Base-by-base conservation (phyloP, 2,329 filamentous ascomycete species). In the Fusarium foetens region DNA sequence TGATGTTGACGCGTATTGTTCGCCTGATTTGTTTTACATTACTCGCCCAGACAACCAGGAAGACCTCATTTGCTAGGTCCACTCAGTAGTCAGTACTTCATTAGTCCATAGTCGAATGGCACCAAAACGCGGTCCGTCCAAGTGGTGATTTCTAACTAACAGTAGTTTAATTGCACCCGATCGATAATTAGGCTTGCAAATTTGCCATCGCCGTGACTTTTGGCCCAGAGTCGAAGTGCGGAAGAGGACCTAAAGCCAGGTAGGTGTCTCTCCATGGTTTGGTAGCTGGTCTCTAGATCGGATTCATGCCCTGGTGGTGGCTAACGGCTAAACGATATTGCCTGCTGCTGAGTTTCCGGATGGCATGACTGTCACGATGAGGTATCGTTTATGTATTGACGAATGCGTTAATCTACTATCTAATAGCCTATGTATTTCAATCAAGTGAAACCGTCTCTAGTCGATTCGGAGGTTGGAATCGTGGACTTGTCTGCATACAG, bases 211-310 rank as follows among this genome's bases (percentile, higher is more conserved):
- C 45, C 49, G 59, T 52, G 42, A 52, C 42, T 45, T 33, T 64
- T 54, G 58, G 45, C 57, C 51, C 51, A 31, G 13, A 36, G 36
- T 58, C 36, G 43, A 39, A 27, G n/a, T 35, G 36, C 51, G 49
- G 46, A 55, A 68, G 38, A 51, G 39, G 33, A 27, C 31, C 39
- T n/a, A 51, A 49, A 19, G 35, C 27, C n/a, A 31, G 27, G 27
- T 39, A 39, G 41, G 25, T 53, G 35, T 46, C 45, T 35, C 55
- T 43, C 43, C 29, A 55, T 63, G 55, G 48, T 13, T n/a, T 48
- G 21, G 29, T 48, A 31, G 21, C 52, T 68, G 67, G 73, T 76
- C 59, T 74, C 71, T 45, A 58, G 43, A 33, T 54, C 53, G 38
- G 54, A 62, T 48, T 49, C 45, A 45, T 27, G 33, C 21, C n/a